These are phyloP conservation scores for Didymella pomorum DNA, from an alignment of 2,329 filamentous ascomycete genomes.

Conservation along the genomic window DNA sequence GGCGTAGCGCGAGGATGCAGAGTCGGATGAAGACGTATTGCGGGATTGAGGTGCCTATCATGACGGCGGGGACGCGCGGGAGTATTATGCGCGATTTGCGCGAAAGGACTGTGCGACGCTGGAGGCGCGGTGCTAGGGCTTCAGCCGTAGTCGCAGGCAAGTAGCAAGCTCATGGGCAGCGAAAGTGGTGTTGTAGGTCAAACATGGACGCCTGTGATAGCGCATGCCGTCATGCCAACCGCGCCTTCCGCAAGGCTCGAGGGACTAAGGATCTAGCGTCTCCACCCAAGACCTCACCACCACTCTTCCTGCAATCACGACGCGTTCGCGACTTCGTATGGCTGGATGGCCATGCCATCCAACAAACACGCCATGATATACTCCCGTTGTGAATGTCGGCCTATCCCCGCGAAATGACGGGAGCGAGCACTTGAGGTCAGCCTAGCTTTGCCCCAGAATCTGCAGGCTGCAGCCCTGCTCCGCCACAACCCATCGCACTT, in stretches of 20 bases:
- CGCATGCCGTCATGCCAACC: constrained; percentile 12
- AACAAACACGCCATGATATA: too few species aligned
- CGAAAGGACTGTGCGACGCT: neutral
- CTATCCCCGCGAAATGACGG: too few species aligned
- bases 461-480: too few species aligned
- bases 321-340: too few species aligned
- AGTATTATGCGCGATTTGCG: neutral
- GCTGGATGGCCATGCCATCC: too few species aligned
- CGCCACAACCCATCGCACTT: too few species aligned
- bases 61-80: constrained; percentile 25
- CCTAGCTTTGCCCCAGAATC: too few species aligned
- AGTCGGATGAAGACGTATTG: constrained; percentile 58
- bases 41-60: constrained; percentile 52
- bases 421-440: too few species aligned
- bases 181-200: neutral
- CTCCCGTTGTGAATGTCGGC: too few species aligned
- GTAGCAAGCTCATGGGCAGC: constrained; percentile 4
- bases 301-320: constrained; percentile 16
- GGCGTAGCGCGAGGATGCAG: constrained; percentile 59
- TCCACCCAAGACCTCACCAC: too few species aligned
- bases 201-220: constrained; percentile 8
- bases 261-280: constrained; percentile 8
- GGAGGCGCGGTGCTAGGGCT: neutral
- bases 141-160: constrained; percentile 16
- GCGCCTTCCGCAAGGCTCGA: neutral